Percentiles rank a stretch among this genome's conserved stretches.
Conservation (phyloP, 2,329 filamentous ascomycete species). For the Coniochaeta prunicola region DNA sequence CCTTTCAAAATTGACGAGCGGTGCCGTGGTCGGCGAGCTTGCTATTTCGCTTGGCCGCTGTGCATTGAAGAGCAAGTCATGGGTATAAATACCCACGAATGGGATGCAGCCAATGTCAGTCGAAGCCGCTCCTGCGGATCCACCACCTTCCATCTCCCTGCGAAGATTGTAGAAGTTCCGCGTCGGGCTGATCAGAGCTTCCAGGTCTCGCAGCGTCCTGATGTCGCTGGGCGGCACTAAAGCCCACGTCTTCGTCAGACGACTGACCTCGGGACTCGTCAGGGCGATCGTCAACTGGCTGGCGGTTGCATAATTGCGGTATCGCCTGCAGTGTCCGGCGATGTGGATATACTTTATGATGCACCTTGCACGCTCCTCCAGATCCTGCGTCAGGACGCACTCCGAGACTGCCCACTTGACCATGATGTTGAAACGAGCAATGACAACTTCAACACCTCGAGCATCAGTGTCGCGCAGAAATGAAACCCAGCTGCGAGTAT, state of each 20-base stretch:
- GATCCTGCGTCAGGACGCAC: constrained; percentile 63
- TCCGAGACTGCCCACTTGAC: constrained; percentile 83
- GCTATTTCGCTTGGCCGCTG: constrained; percentile 71
- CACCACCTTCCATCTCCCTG: constrained; percentile 68
- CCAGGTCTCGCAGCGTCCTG: constrained; percentile 59
- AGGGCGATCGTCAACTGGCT: constrained; percentile 74
- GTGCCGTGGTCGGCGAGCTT: constrained; percentile 56
- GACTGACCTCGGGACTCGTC: constrained; percentile 63
- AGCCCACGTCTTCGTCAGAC: constrained; percentile 64
- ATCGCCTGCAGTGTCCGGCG: constrained; percentile 64
- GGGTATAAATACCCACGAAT: constrained; percentile 77
- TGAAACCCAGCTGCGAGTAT: constrained; percentile 72
- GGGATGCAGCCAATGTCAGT: constrained; percentile 69
- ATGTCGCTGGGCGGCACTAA: constrained; percentile 60
- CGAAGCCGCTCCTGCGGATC: constrained; percentile 31
- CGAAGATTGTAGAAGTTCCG: constrained; percentile 72
- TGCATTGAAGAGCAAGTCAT: constrained; percentile 75
- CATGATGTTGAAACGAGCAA: constrained; percentile 81
- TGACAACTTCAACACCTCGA: constrained; percentile 73
- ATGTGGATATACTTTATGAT: constrained; percentile 80
- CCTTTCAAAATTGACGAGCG: constrained; percentile 76
- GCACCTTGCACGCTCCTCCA: constrained; percentile 67
- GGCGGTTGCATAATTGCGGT: constrained; percentile 79
- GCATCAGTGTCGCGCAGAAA: constrained; percentile 68
- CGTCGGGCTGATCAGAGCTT: constrained; percentile 66